phyloP scores from a whole-genome alignment of 768 basidiomycete genomes.

The Hygrocybe coccinea region DNA sequence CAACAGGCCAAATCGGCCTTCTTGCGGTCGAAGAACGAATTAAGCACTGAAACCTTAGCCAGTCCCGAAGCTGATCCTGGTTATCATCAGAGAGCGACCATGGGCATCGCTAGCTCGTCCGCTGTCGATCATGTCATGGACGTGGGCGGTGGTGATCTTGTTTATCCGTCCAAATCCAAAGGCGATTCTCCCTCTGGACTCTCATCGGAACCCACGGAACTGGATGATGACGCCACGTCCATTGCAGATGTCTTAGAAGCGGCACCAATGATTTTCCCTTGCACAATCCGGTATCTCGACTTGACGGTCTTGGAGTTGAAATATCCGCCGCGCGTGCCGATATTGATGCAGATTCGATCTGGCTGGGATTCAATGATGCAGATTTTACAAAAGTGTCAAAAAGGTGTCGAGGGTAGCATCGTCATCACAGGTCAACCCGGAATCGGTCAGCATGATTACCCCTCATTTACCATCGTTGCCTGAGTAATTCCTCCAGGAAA shows the following conservation, averaged over 20 bases:
- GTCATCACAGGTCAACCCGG: slow-evolving; percentile 12
- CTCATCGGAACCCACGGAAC: neutral
- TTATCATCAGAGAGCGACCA: neutral
- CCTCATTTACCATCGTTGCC: neutral
- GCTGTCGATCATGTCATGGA: neutral
- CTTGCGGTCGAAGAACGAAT: too few species aligned
- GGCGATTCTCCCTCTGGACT: too few species aligned
- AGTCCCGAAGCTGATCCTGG: too few species aligned
- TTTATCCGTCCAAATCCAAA: neutral
- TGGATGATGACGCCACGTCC: neutral
- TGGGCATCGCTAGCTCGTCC: neutral
- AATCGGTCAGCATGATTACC: slow-evolving; percentile 9
- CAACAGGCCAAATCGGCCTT: too few species aligned
- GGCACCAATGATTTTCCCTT: slow-evolving; percentile 8
- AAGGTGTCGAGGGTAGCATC: slow-evolving; percentile 7
- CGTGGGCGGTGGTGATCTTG: neutral
- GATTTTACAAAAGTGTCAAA: slow-evolving; percentile 1
- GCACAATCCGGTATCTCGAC: slow-evolving; percentile 12
- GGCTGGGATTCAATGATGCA: slow-evolving; percentile 8
- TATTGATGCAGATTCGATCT: slow-evolving; percentile 10
- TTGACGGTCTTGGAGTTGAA: slow-evolving; percentile 9
- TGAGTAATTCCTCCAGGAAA: neutral
- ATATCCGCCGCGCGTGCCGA: slow-evolving; percentile 1
- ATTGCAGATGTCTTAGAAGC: neutral
- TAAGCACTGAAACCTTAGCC: too few species aligned